phyloP scores from a whole-genome alignment of 1,284 basidiomycete genomes.

The Anthracocystis panici-leucophaei region DNA sequence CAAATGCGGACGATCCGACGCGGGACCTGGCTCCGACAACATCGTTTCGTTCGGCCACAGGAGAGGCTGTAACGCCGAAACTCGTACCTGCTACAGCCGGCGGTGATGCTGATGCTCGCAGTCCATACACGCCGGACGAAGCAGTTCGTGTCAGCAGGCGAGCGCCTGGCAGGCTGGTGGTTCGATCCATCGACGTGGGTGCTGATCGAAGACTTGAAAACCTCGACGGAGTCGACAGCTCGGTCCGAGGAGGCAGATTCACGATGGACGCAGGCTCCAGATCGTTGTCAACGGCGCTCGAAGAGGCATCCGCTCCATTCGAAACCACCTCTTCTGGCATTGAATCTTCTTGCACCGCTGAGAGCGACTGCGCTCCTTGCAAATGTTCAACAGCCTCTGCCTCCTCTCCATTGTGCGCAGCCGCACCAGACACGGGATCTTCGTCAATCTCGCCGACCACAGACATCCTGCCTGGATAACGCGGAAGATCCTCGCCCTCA shows the following conservation, averaged over 20 bases:
- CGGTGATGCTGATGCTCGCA: slow-evolving; percentile 20
- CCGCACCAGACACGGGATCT: background rate
- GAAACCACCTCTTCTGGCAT: background rate
- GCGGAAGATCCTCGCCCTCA: slow-evolving; percentile 67
- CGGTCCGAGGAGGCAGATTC: background rate
- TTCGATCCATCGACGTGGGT: slow-evolving; percentile 39
- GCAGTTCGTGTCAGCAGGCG: slow-evolving; percentile 22
- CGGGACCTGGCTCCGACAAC: slow-evolving; percentile 6
- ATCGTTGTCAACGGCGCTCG: background rate
- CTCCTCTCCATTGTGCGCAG: background rate
- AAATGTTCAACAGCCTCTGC: background rate
- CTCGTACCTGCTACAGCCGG: slow-evolving; percentile 9
- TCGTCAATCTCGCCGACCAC: slow-evolving; percentile 51
- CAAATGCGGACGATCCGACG: slow-evolving; percentile 34
- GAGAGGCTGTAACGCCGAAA: slow-evolving; percentile 5
- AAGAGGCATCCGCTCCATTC: background rate
- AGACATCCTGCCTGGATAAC: slow-evolving; percentile 61
- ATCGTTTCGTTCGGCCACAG: slow-evolving; percentile 5
- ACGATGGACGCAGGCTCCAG: background rate
- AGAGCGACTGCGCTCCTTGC: slow-evolving; percentile 1
- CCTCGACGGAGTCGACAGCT: slow-evolving; percentile 7
- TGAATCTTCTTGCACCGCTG: slow-evolving; percentile 14
- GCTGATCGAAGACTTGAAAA: slow-evolving; percentile 9
- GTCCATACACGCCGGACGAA: slow-evolving; percentile 17
- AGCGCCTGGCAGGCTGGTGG: slow-evolving; percentile 39